Percentiles rank a stretch among this genome's conserved stretches.
These are phyloP conservation scores for Elsinoe necatrix DNA, from an alignment of 2,329 filamentous ascomycete genomes.

Conservation along the genomic window DNA sequence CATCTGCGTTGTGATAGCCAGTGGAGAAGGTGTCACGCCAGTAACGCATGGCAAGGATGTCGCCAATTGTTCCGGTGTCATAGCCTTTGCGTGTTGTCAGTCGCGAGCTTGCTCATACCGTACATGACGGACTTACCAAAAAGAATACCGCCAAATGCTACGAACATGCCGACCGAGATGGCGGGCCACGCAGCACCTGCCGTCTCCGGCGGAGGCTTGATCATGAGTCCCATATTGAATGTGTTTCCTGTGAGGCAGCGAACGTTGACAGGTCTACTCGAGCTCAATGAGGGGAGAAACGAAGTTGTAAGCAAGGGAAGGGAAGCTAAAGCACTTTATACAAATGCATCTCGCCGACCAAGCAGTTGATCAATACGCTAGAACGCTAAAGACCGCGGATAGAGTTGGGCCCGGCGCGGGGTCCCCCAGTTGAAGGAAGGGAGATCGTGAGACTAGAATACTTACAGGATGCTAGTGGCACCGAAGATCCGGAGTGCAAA, in stretches of 20 bases:
- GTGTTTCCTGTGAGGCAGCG: too few relatives aligned
- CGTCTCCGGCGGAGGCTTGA: slow-evolving; percentile 40
- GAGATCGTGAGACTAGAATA: not conserved
- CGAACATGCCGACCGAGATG: slow-evolving; percentile 38
- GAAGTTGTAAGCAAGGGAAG: not conserved
- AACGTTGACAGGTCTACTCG: too few relatives aligned
- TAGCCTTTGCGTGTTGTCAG: slow-evolving; percentile 20
- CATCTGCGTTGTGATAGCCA: slow-evolving; percentile 23
- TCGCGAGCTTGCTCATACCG: too few relatives aligned
- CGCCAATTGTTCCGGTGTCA: slow-evolving; percentile 35
- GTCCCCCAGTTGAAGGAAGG: not conserved
- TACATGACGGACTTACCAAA: too few relatives aligned
- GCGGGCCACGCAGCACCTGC: slow-evolving; percentile 40
- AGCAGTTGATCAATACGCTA: not conserved
- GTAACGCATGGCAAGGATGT: slow-evolving; percentile 36
- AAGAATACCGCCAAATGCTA: slow-evolving; percentile 20
- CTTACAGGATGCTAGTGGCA: not conserved
- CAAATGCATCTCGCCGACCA: not conserved
- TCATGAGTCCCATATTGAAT: slow-evolving; percentile 34
- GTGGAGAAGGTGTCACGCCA: slow-evolving; percentile 34
- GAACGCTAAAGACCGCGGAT: not conserved
- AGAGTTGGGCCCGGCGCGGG: not conserved
- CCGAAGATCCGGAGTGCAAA: not conserved
- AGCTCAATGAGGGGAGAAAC: not conserved
- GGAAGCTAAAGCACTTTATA: not conserved